Conservation (phyloP, 2,329 filamentous ascomycete species). For the Aschersonia sp. region DNA sequence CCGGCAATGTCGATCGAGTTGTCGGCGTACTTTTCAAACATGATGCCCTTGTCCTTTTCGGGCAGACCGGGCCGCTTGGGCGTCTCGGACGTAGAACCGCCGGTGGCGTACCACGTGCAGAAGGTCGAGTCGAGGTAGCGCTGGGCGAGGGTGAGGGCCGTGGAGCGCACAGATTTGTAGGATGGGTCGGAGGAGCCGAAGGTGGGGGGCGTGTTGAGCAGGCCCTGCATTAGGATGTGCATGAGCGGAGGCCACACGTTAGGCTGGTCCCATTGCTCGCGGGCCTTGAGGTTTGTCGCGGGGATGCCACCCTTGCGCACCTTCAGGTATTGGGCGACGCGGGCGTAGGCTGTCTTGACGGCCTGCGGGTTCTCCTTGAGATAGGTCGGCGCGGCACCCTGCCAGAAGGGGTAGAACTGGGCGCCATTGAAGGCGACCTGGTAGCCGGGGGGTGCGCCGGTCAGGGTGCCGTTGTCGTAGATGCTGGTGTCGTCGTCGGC, state of each 20-base stretch:
- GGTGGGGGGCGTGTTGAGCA: constrained; percentile 44
- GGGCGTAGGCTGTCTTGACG: constrained; percentile 37
- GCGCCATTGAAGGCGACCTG: constrained; percentile 43
- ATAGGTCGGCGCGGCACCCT: constrained; percentile 42
- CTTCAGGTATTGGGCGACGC: constrained; percentile 37
- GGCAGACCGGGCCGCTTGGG: constrained; percentile 33
- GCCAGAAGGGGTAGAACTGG: constrained; percentile 58
- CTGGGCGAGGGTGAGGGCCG: constrained; percentile 46
- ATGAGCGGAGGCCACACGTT: constrained; percentile 57
- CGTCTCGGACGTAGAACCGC: constrained; percentile 39
- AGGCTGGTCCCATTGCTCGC: constrained; percentile 57
- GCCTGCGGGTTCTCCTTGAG: constrained; percentile 45
- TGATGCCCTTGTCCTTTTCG: constrained; percentile 35
- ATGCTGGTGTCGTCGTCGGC: constrained; percentile 25
- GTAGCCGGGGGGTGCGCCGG: constrained; percentile 32
- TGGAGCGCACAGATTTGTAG: constrained; percentile 36
- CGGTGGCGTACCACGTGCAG: constrained; percentile 56
- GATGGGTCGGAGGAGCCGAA: constrained; percentile 37
- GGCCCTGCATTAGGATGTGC: constrained; percentile 47
- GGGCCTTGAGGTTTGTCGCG: constrained; percentile 44
- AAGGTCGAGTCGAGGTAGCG: constrained; percentile 54
- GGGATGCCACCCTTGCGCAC: constrained; percentile 40
- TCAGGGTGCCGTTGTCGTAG: constrained; percentile 12
- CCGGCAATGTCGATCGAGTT: constrained; percentile 45
- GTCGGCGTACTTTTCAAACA: constrained; percentile 58